Conservation (phyloP, 2,329 filamentous ascomycete genomes). For the Pyricularia pennisetigena region DNA sequence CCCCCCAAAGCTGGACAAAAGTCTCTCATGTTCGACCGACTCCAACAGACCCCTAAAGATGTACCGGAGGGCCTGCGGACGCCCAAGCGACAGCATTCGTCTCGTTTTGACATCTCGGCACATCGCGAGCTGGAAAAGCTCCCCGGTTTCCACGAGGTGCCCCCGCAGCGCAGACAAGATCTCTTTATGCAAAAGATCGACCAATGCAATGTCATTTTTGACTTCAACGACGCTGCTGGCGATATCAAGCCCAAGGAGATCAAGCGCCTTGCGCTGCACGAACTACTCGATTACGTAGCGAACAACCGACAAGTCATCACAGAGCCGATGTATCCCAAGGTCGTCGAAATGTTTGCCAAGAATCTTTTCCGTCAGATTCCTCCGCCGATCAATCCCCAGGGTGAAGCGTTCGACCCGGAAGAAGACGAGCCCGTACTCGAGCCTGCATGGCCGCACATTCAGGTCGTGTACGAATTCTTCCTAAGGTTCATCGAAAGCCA, state of each 20-base stretch:
- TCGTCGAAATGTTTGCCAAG: conserved; percentile 99
- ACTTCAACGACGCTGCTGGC: conserved; percentile 95
- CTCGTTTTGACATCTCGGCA: conserved; percentile 93
- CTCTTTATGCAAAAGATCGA: conserved; percentile 99
- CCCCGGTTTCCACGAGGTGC: conserved; percentile 94
- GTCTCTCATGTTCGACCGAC: conserved; percentile 78
- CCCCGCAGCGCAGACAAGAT: conserved; percentile 87
- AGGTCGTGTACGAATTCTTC: conserved; percentile 99
- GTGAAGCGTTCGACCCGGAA: conserved; percentile 95
- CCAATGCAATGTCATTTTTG: conserved; percentile 99
- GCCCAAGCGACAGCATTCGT: conserved; percentile 94
- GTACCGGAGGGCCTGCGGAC: conserved; percentile 91
- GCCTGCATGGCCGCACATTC: conserved; percentile 98
- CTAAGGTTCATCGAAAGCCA: conserved; percentile 97
- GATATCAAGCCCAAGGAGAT: conserved; percentile 99
- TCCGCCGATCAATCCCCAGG: conserved; percentile 93
- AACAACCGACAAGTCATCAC: conserved; percentile 98
- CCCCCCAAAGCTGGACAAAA: conserved; percentile 89
- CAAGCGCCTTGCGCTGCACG: conserved; percentile 90
- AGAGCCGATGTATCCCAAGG: conserved; percentile 96
- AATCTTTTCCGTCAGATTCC: conserved; percentile 96
- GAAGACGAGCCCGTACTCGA: conserved; percentile 97
- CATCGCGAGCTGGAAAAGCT: conserved; percentile 95
- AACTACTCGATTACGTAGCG: conserved; percentile 93
- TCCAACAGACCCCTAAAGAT: conserved; percentile 91